Conservation (phyloP, 495 filamentous ascomycete genomes). For the Aspergillus avenaceus region DNA sequence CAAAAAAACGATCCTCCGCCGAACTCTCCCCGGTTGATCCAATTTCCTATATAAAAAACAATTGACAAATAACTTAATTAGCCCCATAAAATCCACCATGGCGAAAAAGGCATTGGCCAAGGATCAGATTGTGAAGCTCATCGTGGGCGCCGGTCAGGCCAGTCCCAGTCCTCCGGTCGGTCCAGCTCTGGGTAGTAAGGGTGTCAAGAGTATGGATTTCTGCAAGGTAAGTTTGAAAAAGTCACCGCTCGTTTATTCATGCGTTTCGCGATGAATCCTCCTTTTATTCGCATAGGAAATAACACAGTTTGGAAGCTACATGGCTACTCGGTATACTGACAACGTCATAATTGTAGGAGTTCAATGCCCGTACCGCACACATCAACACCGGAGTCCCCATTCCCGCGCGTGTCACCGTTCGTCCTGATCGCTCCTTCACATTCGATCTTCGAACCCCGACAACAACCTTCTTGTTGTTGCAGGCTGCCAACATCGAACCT, state of each 20-base stretch:
- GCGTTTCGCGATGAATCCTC: too few species aligned
- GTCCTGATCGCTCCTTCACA: constrained; percentile 86
- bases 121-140: constrained; percentile 93
- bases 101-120: constrained; percentile 66
- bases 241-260: too few species aligned
- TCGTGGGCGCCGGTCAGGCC: constrained; percentile 96
- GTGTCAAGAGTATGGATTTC: constrained; percentile 99
- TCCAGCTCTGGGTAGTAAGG: constrained; percentile 93
- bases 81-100: constrained; percentile 67
- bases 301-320: too few species aligned
- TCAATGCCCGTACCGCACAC: constrained; percentile 90
- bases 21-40: too few species aligned
- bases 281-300: too few species aligned
- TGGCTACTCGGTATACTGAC: not conserved
- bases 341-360: constrained; percentile 60
- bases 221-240: constrained; percentile 86
- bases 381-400: constrained; percentile 82
- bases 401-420: constrained; percentile 84
- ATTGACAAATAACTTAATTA: too few species aligned
- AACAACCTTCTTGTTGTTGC: constrained; percentile 80
- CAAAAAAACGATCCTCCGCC: constrained; percentile 5
- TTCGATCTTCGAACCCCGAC: constrained; percentile 93
- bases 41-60: too few species aligned
- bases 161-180: constrained; percentile 96
- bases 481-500: constrained; percentile 72